A percentile compares a stretch with the other conserved stretches of the same genome.
Conservation (phyloP, 129 eudicot species). For the Lonicera japonica region DNA sequence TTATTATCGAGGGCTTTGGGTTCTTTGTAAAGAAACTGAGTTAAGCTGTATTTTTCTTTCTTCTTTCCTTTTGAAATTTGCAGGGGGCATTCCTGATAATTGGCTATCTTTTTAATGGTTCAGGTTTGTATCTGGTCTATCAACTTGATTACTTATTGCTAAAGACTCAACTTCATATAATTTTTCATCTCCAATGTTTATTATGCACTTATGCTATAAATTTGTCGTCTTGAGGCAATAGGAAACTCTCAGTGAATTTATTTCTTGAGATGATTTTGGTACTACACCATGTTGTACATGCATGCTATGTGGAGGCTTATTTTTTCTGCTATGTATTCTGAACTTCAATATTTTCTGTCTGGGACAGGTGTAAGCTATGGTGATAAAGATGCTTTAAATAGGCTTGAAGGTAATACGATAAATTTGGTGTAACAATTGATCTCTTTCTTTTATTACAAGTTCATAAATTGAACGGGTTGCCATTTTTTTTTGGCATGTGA, state of each 20-base stretch:
- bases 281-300: neutral
- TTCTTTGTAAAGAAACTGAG: neutral
- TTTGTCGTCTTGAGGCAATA: neutral
- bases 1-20: neutral
- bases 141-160: too few relatives aligned
- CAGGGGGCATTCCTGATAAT: slow-evolving; percentile 88
- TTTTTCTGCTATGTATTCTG: slow-evolving; percentile 3
- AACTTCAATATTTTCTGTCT: slow-evolving; percentile 2
- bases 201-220: too few relatives aligned
- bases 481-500: neutral
- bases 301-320: neutral
- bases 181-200: too few relatives aligned
- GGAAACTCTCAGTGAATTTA: neutral
- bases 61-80: slow-evolving; percentile 22
- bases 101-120: slow-evolving; percentile 71
- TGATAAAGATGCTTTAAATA: slow-evolving; percentile 33
- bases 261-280: neutral
- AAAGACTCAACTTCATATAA: too few relatives aligned
- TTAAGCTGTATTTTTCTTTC: neutral
- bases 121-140: slow-evolving; percentile 75
- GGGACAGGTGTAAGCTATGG: slow-evolving; percentile 58
- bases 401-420: slow-evolving; percentile 69
- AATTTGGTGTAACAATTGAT: neutral
- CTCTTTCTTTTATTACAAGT: neutral
- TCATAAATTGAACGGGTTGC: neutral